Conservation (phyloP, 2,329 filamentous ascomycete species). For the Clarireedia monteithiana region DNA sequence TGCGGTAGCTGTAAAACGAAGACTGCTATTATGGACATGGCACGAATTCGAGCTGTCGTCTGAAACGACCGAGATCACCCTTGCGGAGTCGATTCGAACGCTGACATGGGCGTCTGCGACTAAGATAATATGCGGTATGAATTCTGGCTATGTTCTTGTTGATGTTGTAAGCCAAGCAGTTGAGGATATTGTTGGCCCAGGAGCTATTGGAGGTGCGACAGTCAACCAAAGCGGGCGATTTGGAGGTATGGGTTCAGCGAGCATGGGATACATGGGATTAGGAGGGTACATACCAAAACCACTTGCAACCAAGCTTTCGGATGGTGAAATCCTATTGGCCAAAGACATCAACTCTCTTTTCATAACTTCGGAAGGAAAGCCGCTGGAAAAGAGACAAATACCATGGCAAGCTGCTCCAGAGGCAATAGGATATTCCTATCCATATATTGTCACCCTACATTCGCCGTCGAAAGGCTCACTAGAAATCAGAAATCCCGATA, state of each 20-base stretch:
- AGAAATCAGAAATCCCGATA: constrained; percentile 89
- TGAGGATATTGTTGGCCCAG: constrained; percentile 72
- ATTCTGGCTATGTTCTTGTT: constrained; percentile 82
- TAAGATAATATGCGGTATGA: constrained; percentile 83
- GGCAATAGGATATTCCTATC: constrained; percentile 91
- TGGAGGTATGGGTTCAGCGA: constrained; percentile 72
- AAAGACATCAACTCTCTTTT: constrained; percentile 96
- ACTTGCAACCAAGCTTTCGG: constrained; percentile 71
- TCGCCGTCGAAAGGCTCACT: constrained; percentile 74
- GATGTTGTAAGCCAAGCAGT: constrained; percentile 69
- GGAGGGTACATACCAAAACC: constrained; percentile 88
- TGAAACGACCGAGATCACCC: constrained; percentile 66
- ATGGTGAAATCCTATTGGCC: constrained; percentile 85
- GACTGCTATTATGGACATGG: constrained; percentile 89
- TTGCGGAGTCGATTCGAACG: constrained; percentile 78
- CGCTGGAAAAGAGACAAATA: constrained; percentile 78
- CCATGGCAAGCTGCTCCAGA: constrained; percentile 87
- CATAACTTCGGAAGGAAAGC: constrained; percentile 74
- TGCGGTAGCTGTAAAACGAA: constrained; percentile 87
- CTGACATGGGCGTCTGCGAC: constrained; percentile 87
- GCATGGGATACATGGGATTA: constrained; percentile 96
- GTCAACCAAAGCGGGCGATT: constrained; percentile 53
- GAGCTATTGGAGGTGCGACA: constrained; percentile 58
- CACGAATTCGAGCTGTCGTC: constrained; percentile 81
- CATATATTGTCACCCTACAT: constrained; percentile 84